These are phyloP conservation scores for Neonothopanus nambi DNA, from an alignment of 1,284 basidiomycete species.

Conservation along the genomic window DNA sequence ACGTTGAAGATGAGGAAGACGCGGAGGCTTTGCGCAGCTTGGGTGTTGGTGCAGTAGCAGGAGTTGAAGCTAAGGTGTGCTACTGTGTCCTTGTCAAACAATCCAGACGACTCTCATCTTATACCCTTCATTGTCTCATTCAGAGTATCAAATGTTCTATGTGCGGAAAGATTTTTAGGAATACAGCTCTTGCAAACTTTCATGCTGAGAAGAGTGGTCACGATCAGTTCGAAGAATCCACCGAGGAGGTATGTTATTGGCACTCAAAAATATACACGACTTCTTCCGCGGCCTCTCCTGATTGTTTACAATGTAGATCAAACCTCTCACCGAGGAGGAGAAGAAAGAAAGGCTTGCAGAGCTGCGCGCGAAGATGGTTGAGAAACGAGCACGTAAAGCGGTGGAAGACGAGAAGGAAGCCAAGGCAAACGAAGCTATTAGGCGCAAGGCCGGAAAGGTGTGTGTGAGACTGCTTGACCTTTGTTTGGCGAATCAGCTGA, in stretches of 20 bases:
- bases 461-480: not conserved
- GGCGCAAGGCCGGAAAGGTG: constrained; percentile 84
- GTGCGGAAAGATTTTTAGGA: constrained; percentile 87
- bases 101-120: constrained; percentile 1
- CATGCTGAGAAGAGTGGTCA: constrained; percentile 97
- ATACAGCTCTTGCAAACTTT: constrained; percentile 87
- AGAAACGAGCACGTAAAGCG: constrained; percentile 72
- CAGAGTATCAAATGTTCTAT: constrained; percentile 71
- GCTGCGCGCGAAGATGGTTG: constrained; percentile 73
- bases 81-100: not conserved
- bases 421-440: constrained; percentile 77
- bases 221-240: constrained; percentile 93
- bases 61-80: constrained; percentile 63
- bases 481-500: not conserved
- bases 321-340: constrained; percentile 94
- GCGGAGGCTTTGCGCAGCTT: constrained; percentile 59
- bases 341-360: constrained; percentile 83
- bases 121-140: not conserved
- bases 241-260: constrained; percentile 71
- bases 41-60: constrained; percentile 41
- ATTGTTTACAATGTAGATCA: constrained; percentile 53
- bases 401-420: constrained; percentile 71
- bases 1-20: constrained; percentile 70
- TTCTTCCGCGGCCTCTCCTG: not conserved
- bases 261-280: not conserved